Evolutionary conservation across 2,329 filamentous ascomycete species (phyloP).

Genomic region (Ophiosphaerella korrae): DNA sequence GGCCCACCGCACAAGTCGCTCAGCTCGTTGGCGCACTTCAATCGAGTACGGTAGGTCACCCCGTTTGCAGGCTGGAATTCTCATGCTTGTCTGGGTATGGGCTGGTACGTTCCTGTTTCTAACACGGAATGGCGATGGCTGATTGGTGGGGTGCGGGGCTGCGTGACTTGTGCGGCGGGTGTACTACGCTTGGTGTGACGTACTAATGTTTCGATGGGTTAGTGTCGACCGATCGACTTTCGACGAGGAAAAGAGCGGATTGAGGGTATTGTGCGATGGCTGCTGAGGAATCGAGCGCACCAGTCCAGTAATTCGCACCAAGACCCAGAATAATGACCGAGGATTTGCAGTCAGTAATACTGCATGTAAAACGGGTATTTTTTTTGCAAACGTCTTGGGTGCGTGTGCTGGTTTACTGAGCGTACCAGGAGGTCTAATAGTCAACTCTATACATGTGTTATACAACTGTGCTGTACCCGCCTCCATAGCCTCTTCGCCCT

Average conservation of each 20-base stretch:
- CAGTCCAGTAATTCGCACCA: not conserved
- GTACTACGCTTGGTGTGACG: constrained; percentile 5
- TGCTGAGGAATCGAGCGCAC: not conserved
- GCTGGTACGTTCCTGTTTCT: not conserved
- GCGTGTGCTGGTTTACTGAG: too few species aligned
- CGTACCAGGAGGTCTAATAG: not conserved
- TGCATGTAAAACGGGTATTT: not conserved
- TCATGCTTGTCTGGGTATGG: not conserved
- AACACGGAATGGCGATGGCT: not conserved
- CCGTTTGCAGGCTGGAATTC: not conserved
- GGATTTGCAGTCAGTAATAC: not conserved
- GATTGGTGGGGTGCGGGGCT: not conserved
- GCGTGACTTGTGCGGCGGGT: constrained; percentile 4
- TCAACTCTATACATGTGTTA: constrained; percentile 22
- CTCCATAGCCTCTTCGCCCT: constrained; percentile 36
- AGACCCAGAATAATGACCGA: not conserved
- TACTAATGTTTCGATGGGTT: constrained; percentile 11
- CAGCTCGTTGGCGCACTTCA: not conserved
- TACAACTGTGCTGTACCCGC: constrained; percentile 48
- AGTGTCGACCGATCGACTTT: not conserved
- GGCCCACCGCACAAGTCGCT: not conserved
- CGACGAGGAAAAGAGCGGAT: constrained; percentile 4
- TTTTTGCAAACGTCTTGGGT: too few species aligned
- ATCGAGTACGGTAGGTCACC: not conserved
- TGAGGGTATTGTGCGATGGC: constrained; percentile 13